Evolutionary conservation across 179 eudicot genomes (phyloP), one percentile per base, ranked within the genome.

Genomic region (Pouteria campechiana): DNA sequence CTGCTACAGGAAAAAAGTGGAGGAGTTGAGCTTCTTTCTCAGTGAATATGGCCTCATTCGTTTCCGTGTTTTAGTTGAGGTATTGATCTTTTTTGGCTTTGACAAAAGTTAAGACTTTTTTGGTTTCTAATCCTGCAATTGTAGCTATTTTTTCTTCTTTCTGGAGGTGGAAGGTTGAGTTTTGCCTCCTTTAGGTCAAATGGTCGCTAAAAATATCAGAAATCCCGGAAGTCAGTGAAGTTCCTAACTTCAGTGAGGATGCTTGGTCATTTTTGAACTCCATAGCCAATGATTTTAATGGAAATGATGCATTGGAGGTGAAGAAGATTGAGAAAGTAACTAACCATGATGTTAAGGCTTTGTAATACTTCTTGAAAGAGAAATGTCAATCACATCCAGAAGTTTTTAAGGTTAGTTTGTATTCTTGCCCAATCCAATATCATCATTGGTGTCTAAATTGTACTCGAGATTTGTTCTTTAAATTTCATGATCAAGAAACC

Each of bases 291-390:
- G 67, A 55, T 32, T 86, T 90, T 61, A 67, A 68, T 11, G 41
- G 58, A 36, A 46, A 47, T 45, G 96, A 90, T 75, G 98, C 94
- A 6, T 43, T 62, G 48, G 82, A 86, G 64, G 88, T 90, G 37
- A 86, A 82, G 62, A 71, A 63, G 16, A 86, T 90, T 46, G 98
- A 90, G 61, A 82, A 59, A 58, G 80, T 75, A 46, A 90, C 98
- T 6, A 90, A 90, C 65, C 96, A 86, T 60, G 98, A 90, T 43
- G 98, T 90, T 56, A 90, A 90, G 60, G 98, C 90, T 13, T 83
- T 90, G 34, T 95, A 86, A 42, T 90, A 90, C 64, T 86, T 90
- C 64, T 56, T 90, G 58, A 90, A 90, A 70, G 69, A 86, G 44
- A 90, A 64, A 51, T 86, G 94, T 51, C 73, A 66, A 48, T 64